A percentile compares a stretch with the other conserved stretches of the same genome.
Evolutionary conservation across 768 basidiomycete genomes (phyloP).

Genomic region (Xerocomellus dryophilus): DNA sequence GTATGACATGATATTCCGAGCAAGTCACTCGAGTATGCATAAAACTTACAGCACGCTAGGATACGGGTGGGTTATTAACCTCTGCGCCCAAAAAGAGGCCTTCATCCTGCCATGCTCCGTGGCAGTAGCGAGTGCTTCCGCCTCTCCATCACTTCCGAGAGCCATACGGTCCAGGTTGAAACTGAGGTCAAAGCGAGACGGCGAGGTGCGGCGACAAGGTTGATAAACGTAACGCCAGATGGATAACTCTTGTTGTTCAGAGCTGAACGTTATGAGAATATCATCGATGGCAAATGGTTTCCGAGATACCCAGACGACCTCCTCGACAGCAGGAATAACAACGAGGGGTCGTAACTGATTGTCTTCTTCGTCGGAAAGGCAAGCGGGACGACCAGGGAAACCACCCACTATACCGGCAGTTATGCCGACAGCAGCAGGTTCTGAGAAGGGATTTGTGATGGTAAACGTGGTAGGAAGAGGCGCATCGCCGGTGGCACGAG

Average conservation of each 20-base stretch:
- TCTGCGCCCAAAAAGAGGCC: slow-evolving; percentile 72
- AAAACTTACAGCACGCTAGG: slow-evolving; percentile 48
- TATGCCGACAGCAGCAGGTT: slow-evolving; percentile 67
- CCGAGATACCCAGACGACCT: slow-evolving; percentile 59
- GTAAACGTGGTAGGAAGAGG: slow-evolving; percentile 80
- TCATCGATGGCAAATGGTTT: slow-evolving; percentile 42
- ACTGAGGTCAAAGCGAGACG: slow-evolving; percentile 54
- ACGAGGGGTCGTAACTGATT: slow-evolving; percentile 48
- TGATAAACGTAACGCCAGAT: slow-evolving; percentile 74
- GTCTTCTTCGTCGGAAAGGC: slow-evolving; percentile 55
- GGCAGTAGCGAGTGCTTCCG: slow-evolving; percentile 38
- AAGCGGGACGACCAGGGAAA: slow-evolving; percentile 31
- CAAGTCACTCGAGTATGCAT: background rate
- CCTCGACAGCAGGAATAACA: slow-evolving; percentile 60
- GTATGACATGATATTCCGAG: slow-evolving; percentile 3
- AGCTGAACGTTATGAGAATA: slow-evolving; percentile 57
- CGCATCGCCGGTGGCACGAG: slow-evolving; percentile 59
- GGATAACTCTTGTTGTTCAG: slow-evolving; percentile 50
- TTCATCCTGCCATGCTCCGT: slow-evolving; percentile 65
- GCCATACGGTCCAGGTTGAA: slow-evolving; percentile 68
- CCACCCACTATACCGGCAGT: slow-evolving; percentile 57
- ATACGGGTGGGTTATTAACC: slow-evolving; percentile 49
- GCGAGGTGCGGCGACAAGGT: slow-evolving; percentile 40
- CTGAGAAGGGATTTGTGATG: slow-evolving; percentile 71
- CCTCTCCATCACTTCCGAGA: slow-evolving; percentile 48